Conservation (phyloP, 805 yeast species). For the Lipomyces yamanashiensis region DNA sequence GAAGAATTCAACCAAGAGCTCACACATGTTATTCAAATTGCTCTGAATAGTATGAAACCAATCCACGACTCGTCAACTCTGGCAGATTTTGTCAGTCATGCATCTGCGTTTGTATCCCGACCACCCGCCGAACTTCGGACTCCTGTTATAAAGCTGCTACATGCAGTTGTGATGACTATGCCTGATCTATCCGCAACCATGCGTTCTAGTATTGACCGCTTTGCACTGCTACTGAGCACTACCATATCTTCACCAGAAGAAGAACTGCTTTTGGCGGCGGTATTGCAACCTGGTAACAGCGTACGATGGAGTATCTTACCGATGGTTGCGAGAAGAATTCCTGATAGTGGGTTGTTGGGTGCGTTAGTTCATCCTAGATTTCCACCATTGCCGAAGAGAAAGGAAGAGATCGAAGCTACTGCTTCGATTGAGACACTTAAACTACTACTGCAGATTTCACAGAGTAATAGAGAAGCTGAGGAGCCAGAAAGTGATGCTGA, state of each 20-base stretch:
- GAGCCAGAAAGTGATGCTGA: conserved; percentile 27
- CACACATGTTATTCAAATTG: conserved; percentile 20
- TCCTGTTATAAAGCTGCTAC: conserved; percentile 13
- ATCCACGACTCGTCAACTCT: conserved; percentile 9
- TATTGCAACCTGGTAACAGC: conserved; percentile 32
- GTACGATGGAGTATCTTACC: conserved; percentile 32
- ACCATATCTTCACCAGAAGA: neutral
- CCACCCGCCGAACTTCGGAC: neutral
- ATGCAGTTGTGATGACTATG: conserved; percentile 19
- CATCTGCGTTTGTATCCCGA: conserved; percentile 14
- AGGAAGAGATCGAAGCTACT: conserved; percentile 24
- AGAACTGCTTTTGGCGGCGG: conserved; percentile 14
- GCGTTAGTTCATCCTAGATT: conserved; percentile 31
- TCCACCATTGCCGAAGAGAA: conserved; percentile 29
- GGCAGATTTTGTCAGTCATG: conserved; percentile 29
- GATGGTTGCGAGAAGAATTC: conserved; percentile 23
- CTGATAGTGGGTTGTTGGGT: conserved; percentile 12
- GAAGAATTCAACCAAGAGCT: conserved; percentile 12
- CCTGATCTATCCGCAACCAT: conserved; percentile 28
- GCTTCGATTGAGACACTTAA: neutral
- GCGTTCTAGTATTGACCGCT: conserved; percentile 31
- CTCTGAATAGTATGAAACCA: conserved; percentile 16
- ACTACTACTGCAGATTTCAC: conserved; percentile 19
- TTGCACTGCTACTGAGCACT: neutral
- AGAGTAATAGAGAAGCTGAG: conserved; percentile 45